phyloP scores from a whole-genome alignment of 257 asterid species.

The Solanum neorickii region DNA sequence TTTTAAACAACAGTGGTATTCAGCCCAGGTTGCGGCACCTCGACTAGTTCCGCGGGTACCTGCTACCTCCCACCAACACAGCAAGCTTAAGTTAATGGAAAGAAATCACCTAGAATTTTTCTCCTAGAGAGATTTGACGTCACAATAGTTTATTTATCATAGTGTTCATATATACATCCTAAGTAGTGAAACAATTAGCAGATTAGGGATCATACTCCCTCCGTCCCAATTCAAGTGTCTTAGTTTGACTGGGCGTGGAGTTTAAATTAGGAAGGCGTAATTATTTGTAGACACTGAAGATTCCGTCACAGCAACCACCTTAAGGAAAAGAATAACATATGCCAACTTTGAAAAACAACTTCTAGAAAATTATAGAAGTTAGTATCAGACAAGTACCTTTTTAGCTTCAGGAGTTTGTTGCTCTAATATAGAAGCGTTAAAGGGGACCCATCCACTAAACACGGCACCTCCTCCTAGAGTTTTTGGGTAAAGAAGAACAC shows the following conservation, averaged over 20 bases:
- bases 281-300: background rate
- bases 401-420: constrained; percentile 61
- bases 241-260: background rate
- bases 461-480: constrained; percentile 94
- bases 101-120: background rate
- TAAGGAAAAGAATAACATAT: background rate
- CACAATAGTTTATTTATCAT: background rate
- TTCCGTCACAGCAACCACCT: background rate
- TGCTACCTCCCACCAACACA: background rate
- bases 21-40: accelerated
- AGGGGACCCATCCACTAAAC: constrained; percentile 97
- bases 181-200: background rate
- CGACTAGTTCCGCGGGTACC: background rate
- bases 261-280: background rate
- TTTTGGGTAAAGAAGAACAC: constrained; percentile 77
- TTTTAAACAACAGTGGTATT: background rate
- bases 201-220: background rate
- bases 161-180: background rate
- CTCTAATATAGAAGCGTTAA: constrained; percentile 53
- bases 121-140: background rate
- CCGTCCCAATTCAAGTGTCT: background rate
- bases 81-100: background rate
- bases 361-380: background rate
- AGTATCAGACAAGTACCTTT: constrained; percentile 31
- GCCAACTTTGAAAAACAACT: background rate